phyloP scores from a whole-genome alignment of 2,329 filamentous ascomycete genomes.

The Phyllosticta paracitricarpa region DNA sequence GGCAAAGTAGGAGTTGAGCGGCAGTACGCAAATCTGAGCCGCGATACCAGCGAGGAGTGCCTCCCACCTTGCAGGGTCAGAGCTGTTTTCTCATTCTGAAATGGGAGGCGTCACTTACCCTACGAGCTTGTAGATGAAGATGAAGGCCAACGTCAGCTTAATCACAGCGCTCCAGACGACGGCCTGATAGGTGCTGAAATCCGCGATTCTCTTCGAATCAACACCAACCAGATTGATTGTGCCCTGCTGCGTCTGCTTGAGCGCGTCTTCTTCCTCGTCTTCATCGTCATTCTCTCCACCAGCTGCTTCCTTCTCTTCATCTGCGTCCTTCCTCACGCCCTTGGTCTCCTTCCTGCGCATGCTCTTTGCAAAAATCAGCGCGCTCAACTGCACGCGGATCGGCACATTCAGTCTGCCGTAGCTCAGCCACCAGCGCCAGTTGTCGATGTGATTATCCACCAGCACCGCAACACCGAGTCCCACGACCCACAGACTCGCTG shows the following conservation, averaged over 20 bases:
- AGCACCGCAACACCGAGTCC: constrained; percentile 49
- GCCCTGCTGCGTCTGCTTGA: constrained; percentile 53
- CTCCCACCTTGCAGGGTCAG: constrained; percentile 39
- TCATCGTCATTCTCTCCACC: constrained; percentile 26
- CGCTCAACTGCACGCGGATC: constrained; percentile 58
- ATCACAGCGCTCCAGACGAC: constrained; percentile 52
- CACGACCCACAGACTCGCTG: constrained; percentile 60
- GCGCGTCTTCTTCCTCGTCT: constrained; percentile 36
- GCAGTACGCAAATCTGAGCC: constrained; percentile 54
- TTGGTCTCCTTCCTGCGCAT: constrained; percentile 71
- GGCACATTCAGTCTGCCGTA: constrained; percentile 55
- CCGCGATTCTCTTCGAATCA: constrained; percentile 58
- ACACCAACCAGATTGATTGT: constrained; percentile 73
- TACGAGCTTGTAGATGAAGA: constrained; percentile 58
- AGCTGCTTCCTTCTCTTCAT: constrained; percentile 33
- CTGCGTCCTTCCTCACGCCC: constrained; percentile 36
- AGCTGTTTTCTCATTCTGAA: background rate
- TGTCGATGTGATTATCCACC: constrained; percentile 9
- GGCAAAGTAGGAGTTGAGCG: constrained; percentile 58
- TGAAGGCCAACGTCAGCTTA: constrained; percentile 55
- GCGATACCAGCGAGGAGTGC: constrained; percentile 56
- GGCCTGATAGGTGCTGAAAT: constrained; percentile 58
- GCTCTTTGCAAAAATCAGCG: constrained; percentile 66
- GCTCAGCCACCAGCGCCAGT: constrained; percentile 49
- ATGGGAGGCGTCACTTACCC: constrained; percentile 29